Evolutionary conservation across 1,284 basidiomycete species (phyloP).

Genomic region (Trichosporon sp.): DNA sequence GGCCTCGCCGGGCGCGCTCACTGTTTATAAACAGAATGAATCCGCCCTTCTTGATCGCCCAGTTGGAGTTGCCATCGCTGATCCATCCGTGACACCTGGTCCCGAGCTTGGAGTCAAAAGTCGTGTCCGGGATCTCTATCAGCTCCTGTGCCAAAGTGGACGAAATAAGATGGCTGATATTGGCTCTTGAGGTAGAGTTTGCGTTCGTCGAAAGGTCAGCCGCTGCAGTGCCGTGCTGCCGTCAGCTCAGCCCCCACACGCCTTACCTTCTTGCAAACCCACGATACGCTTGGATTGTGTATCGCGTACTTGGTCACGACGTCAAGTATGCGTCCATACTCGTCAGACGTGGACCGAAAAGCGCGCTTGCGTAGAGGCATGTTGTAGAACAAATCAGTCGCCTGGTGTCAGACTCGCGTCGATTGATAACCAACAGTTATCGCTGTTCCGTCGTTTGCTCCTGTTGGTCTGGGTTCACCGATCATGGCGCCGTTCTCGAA

Average conservation of each 20-base stretch:
- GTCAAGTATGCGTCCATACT: conserved; percentile 86
- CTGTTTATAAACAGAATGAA: conserved; percentile 97
- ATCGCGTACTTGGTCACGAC: conserved; percentile 92
- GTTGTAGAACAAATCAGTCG: conserved; percentile 95
- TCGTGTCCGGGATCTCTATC: conserved; percentile 55
- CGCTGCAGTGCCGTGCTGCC: conserved; percentile 62
- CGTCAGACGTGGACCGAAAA: conserved; percentile 79
- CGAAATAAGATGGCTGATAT: conserved; percentile 79
- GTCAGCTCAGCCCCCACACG: background rate
- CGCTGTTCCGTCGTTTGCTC: conserved; percentile 90
- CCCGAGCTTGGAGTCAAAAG: conserved; percentile 47
- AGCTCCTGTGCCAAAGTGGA: conserved; percentile 76
- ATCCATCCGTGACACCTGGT: conserved; percentile 67
- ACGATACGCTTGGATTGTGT: conserved; percentile 82
- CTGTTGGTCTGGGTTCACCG: conserved; percentile 77
- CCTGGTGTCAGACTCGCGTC: conserved; percentile 53
- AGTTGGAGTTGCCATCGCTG: conserved; percentile 84
- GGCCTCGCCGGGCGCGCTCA: conserved; percentile 50
- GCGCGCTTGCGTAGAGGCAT: conserved; percentile 83
- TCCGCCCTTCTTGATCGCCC: conserved; percentile 61
- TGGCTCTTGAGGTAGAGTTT: conserved; percentile 62
- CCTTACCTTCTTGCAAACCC: conserved; percentile 81
- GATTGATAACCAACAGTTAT: conserved; percentile 59
- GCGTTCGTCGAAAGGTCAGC: conserved; percentile 82
- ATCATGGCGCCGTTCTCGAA: conserved; percentile 72